Evolutionary conservation across 2,329 filamentous ascomycete species (phyloP), one percentile per base, ranked within the genome.

Genomic region (Phoma herbarum): DNA sequence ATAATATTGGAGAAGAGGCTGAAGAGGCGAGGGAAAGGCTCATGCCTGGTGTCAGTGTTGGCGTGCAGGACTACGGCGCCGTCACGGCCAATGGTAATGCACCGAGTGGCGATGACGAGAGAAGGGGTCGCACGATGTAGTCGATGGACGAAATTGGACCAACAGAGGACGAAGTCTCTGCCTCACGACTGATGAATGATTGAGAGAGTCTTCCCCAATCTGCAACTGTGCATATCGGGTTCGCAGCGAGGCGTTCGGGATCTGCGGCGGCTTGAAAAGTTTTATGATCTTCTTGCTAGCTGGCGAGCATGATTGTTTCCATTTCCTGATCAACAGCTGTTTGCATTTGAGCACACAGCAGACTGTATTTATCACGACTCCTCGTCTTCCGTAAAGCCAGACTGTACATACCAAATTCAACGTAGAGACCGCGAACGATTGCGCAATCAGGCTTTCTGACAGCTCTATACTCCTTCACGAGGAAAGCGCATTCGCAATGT

Each of bases 1-100:
- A 77, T 42, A 72, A 66, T 43, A 69, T 78, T 6, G 75, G 77
- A 42, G 73, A 75, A 29, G 69, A 74, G 53, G 75, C 75, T 1
- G 69, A 77, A 55, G 70, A 61, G 2, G 75, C 75, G 12, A 68
- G 73, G 14, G 75, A 78, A 63, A 50, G 60, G 25, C 62, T 78
- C 3, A 77, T 78, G 73, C 75, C 75, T 3, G 68, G 66, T 25
- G 71, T 68, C 35, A 59, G 41, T n/a, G 50, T 59, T 14, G 57
- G 51, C 4, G 47, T 48, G 16, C 51, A 56, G 22, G 53, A 60
- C 10, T 60, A 60, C 49, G 58, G 58, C 20, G 44, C 49, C 44
- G 25, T 60, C 20, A 65, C 67, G 50, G 52, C 50, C 10, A 58
- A 57, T 43, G 69, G 62, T 2, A 46, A 59, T 14, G 44, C 45